A percentile compares a stretch with the other conserved stretches of the same genome.
Evolutionary conservation across 768 basidiomycete genomes (phyloP).

Genomic region (Russula ochroleuca): DNA sequence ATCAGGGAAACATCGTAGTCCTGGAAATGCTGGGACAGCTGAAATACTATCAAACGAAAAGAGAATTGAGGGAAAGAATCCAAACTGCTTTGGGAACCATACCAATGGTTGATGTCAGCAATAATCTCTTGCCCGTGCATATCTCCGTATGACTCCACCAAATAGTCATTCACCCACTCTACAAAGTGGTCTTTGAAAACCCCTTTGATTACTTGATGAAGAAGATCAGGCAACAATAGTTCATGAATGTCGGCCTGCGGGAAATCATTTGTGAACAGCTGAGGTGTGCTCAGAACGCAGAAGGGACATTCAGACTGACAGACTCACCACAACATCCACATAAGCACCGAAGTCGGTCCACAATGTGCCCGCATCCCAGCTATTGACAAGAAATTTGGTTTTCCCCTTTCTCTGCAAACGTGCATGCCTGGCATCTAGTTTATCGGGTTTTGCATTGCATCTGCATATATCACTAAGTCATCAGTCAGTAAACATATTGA

Average conservation of each 20-base stretch:
- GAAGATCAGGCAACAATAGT: background rate
- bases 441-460: too few species aligned
- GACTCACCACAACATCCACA: too few species aligned
- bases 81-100: too few species aligned
- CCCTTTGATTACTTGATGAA: background rate
- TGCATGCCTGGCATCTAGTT: too few species aligned
- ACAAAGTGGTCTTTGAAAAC: background rate
- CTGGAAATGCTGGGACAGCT: background rate
- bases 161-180: background rate
- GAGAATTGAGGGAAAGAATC: background rate
- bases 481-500: background rate
- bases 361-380: too few species aligned
- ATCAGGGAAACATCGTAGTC: slow-evolving; percentile 16
- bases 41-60: background rate
- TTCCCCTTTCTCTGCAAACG: too few species aligned
- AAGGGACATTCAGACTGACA: too few species aligned
- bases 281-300: too few species aligned
- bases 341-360: too few species aligned
- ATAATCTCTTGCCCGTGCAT: background rate
- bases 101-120: background rate
- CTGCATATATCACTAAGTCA: background rate
- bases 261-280: background rate
- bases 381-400: too few species aligned
- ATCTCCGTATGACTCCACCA: background rate
- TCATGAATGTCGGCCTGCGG: background rate